phyloP scores from a whole-genome alignment of 225 moss, liverwort and hornwort species.

The Pseudoscleropodium purum region DNA sequence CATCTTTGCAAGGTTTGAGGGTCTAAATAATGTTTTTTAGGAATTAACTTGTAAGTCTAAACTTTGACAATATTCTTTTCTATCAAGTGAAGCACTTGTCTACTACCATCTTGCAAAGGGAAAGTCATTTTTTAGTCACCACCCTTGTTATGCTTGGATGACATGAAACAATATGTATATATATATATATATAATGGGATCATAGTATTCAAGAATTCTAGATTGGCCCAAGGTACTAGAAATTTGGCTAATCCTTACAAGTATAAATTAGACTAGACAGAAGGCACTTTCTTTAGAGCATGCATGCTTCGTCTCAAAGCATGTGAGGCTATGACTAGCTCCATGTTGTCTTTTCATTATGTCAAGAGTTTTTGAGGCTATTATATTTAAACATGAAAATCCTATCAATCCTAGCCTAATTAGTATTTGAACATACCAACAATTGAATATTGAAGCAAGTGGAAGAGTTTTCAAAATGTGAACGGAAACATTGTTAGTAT shows the following conservation, averaged over 20 bases:
- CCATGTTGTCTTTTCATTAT: not conserved
- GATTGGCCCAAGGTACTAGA: not conserved
- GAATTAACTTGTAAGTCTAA: too few species aligned
- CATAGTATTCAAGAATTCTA: accelerated
- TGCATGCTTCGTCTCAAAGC: accelerated
- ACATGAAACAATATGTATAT: too few species aligned
- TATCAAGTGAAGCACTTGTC: too few species aligned
- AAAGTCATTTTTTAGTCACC: too few species aligned
- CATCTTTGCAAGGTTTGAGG: too few species aligned
- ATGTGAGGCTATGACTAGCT: not conserved
- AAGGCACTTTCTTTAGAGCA: accelerated
- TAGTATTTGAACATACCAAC: accelerated
- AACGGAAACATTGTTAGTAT: accelerated
- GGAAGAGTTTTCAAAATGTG: not conserved
- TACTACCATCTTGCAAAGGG: too few species aligned
- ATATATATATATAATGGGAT: not conserved
- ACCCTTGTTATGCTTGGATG: too few species aligned
- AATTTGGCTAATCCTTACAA: not conserved
- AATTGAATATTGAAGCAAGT: not conserved
- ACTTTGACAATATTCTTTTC: too few species aligned
- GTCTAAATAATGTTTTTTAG: too few species aligned
- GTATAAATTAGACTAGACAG: not conserved
- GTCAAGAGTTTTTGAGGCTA: not conserved
- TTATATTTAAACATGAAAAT: accelerated
- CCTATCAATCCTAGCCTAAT: not conserved